These are phyloP conservation scores for Aaosphaeria pasadenensis DNA, from an alignment of 2,329 filamentous ascomycete species.

Conservation along the genomic window DNA sequence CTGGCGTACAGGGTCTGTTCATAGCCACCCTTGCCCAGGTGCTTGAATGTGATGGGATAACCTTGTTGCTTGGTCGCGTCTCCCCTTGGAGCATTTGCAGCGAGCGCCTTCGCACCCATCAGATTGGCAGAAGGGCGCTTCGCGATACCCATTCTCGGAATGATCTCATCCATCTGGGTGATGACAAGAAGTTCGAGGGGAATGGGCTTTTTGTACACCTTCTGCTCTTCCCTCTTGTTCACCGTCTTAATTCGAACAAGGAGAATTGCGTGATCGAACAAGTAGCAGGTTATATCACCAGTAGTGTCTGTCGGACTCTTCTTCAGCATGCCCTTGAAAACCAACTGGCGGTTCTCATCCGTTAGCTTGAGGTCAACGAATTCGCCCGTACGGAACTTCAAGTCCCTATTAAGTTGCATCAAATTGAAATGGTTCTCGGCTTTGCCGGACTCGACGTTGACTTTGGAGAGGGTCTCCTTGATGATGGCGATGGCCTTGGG, in stretches of 20 bases:
- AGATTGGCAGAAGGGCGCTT: conserved; percentile 89
- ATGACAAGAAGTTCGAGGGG: conserved; percentile 91
- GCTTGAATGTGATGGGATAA: conserved; percentile 93
- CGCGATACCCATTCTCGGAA: conserved; percentile 72
- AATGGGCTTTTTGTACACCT: conserved; percentile 93
- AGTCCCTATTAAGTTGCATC: conserved; percentile 83
- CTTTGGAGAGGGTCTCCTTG: conserved; percentile 78
- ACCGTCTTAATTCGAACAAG: conserved; percentile 87
- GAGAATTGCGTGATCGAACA: conserved; percentile 94
- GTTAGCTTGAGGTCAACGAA: conserved; percentile 92
- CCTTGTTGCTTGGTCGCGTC: conserved; percentile 61
- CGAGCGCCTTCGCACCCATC: conserved; percentile 48
- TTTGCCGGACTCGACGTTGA: conserved; percentile 94
- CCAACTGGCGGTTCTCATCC: conserved; percentile 85
- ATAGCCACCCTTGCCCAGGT: conserved; percentile 93
- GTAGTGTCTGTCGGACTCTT: conserved; percentile 81
- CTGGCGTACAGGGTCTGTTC: conserved; percentile 86
- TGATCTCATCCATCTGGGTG: conserved; percentile 94
- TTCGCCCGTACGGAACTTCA: conserved; percentile 87
- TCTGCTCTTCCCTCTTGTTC: conserved; percentile 91
- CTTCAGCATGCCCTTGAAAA: conserved; percentile 93
- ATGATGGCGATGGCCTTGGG: conserved; percentile 86
- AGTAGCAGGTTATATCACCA: conserved; percentile 85
- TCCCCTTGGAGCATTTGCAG: conserved; percentile 38
- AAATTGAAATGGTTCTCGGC: conserved; percentile 97